These are phyloP conservation scores for Rhodomyrtus tomentosa DNA, from an alignment of 345 rosid genomes.

Conservation along the genomic window DNA sequence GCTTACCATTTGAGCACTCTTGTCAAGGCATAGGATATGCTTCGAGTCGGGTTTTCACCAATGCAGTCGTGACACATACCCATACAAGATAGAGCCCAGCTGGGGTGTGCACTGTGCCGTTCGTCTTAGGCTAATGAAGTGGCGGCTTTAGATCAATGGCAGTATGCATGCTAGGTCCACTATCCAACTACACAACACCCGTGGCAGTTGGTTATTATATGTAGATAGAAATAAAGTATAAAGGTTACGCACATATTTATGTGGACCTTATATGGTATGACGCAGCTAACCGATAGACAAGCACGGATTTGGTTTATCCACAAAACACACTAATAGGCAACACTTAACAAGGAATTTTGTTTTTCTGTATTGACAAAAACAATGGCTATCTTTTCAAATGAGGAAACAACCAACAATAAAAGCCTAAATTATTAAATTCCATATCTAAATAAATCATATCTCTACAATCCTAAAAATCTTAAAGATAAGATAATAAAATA, in stretches of 20 bases:
- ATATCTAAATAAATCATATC: background rate
- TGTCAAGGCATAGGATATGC: background rate
- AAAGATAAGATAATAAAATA: background rate
- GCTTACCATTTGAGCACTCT: background rate
- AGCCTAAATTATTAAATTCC: background rate
- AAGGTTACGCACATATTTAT: background rate
- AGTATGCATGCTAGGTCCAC: background rate
- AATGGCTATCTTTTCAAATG: background rate
- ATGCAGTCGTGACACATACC: background rate
- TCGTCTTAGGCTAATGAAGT: background rate
- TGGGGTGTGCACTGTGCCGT: background rate
- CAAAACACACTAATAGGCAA: background rate
- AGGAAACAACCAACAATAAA: background rate
- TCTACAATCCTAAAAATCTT: background rate
- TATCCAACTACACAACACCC: background rate
- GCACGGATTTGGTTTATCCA: background rate
- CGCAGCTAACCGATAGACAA: background rate
- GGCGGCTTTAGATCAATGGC: background rate
- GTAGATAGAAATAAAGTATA: background rate
- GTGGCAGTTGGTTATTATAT: background rate
- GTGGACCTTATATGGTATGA: background rate
- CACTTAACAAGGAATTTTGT: background rate
- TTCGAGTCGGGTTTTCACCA: background rate
- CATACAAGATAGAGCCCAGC: background rate
- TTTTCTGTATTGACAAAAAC: background rate